These are phyloP conservation scores for Alternaria incomplexa DNA, from an alignment of 2,329 filamentous ascomycete genomes.

Conservation along the genomic window DNA sequence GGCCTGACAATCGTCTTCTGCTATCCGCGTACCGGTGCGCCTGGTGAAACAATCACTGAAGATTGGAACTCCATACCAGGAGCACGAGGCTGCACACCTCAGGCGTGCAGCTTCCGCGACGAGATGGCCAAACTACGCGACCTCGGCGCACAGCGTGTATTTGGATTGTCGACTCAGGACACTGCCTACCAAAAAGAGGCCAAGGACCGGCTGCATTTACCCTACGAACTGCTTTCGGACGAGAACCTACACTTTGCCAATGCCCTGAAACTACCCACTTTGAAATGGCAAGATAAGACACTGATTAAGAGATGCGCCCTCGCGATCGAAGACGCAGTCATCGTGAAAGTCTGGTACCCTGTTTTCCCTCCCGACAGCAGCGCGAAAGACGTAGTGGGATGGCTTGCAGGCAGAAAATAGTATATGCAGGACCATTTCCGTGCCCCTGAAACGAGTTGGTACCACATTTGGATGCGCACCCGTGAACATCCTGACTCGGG, in stretches of 20 bases:
- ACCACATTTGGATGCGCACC: constrained; percentile 19
- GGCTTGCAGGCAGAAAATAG: constrained; percentile 34
- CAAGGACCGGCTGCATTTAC: constrained; percentile 47
- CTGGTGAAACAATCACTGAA: constrained; percentile 49
- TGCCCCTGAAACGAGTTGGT: constrained; percentile 31
- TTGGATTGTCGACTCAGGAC: constrained; percentile 50
- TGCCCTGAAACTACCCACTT: constrained; percentile 47
- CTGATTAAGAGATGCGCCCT: constrained; percentile 50
- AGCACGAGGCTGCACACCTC: constrained; percentile 52
- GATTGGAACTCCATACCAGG: constrained; percentile 53
- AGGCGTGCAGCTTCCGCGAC: constrained; percentile 54
- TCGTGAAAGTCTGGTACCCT: constrained; percentile 53
- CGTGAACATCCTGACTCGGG: constrained; percentile 25
- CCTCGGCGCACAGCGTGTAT: constrained; percentile 38
- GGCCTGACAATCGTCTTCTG: constrained; percentile 52
- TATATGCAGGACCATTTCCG: constrained; percentile 22
- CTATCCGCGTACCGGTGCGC: constrained; percentile 51
- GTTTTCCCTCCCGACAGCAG: constrained; percentile 51
- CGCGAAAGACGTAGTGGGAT: constrained; percentile 48
- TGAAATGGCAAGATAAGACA: constrained; percentile 48
- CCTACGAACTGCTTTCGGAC: constrained; percentile 52
- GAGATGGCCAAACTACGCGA: constrained; percentile 20
- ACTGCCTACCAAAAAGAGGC: constrained; percentile 50
- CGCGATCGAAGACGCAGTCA: constrained; percentile 48
- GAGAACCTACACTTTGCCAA: constrained; percentile 45